These are phyloP conservation scores for Zygosaccharomyces sapae DNA, from an alignment of 1,139 yeast species.

Conservation along the genomic window DNA sequence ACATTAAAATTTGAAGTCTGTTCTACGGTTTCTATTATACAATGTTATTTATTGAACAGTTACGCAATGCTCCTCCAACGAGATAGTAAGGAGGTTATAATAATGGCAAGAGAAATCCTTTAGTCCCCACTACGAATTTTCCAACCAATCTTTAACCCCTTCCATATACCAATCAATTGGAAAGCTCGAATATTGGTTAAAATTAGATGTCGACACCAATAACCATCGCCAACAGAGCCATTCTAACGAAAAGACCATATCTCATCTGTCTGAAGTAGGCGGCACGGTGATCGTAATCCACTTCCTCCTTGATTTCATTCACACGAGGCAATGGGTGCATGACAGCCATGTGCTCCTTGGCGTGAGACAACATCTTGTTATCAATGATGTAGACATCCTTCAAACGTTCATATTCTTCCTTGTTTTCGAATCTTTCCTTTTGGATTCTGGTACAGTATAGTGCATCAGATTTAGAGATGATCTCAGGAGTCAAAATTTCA, in stretches of 20 bases:
- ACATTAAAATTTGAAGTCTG: neutral
- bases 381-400: constrained; percentile 91
- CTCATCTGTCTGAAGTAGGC: constrained; percentile 99
- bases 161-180: neutral
- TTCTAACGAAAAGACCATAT: constrained; percentile 95
- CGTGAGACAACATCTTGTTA: constrained; percentile 82
- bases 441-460: constrained; percentile 97
- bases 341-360: constrained; percentile 97
- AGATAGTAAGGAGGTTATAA: neutral
- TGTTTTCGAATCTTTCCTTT: constrained; percentile 85
- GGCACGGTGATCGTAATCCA: constrained; percentile 98
- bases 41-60: neutral
- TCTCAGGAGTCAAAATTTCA: constrained; percentile 71
- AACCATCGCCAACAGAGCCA: constrained; percentile 98
- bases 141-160: constrained; percentile 9
- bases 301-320: constrained; percentile 94
- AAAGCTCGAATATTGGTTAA: neutral
- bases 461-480: constrained; percentile 87
- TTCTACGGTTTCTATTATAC: neutral
- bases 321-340: constrained; percentile 99
- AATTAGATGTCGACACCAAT: constrained; percentile 64
- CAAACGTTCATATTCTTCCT: constrained; percentile 74
- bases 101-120: neutral
- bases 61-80: neutral
- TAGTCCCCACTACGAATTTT: constrained; percentile 16